Base-by-base conservation (phyloP, 2,329 filamentous ascomycete genomes). In the Fusarium hostae region DNA sequence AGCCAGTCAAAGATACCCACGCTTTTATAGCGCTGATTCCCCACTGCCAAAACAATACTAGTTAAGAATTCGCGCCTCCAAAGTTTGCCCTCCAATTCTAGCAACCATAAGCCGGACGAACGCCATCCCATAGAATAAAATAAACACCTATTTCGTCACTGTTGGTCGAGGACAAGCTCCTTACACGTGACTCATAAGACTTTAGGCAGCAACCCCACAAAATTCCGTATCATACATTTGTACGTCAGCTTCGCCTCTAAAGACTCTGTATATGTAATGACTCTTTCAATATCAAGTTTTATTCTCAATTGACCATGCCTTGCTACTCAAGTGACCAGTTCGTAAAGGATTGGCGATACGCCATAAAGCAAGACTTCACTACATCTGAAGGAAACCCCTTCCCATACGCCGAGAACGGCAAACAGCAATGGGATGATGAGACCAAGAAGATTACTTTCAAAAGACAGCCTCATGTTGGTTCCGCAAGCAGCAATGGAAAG, bases 271-370 rank as follows among this genome's bases (percentile, higher is more conserved):
- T n/a, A 22, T 34, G 18, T 2, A 5, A 12, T 4, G 2, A n/a
- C 3, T 5, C 22, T 24, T 26, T 10, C 24, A 32, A 12, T n/a
- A 34, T n/a, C 7, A 10, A 34, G 7, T 35, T 11, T 11, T 6
- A 26, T 12, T 24, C 20, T 10, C 10, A 11, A n/a, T 22, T 9
- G 22, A 16, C 4, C 3, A 69, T 69, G 59, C n/a, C 37, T 16
- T 45, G 41, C 7, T 71, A 71, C 22, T 54, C 54, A 7, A 69
- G 64, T 45, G 35, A 51, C 9, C 44, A 72, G 15, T 34, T 71
- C 3, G 13, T 52, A 10, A 37, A 51, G 9, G 68, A 69, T 18
- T 71, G 68, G 68, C 59, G 68, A 7, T 60, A 71, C 18, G 45
- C 63, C 35, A 18, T 72, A 8, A 28, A 50, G 7, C 20, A 69